phyloP scores from a whole-genome alignment of 768 basidiomycete genomes.

The Leccinum fibrillosum region DNA sequence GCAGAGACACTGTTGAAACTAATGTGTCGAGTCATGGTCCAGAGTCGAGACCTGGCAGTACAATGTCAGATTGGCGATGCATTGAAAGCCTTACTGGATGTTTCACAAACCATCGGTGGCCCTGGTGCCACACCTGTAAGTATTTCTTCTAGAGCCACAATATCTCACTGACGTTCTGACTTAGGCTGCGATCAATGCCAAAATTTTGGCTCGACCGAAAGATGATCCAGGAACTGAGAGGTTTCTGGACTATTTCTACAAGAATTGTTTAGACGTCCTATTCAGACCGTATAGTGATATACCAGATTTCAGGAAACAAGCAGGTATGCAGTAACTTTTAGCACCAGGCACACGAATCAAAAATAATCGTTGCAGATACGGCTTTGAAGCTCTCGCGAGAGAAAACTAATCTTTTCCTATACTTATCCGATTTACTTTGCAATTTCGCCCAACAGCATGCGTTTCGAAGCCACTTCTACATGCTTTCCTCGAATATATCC shows the following conservation, averaged over 20 bases:
- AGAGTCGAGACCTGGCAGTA: constrained; percentile 78
- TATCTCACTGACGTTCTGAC: constrained; percentile 5
- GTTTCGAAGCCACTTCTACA: constrained; percentile 88
- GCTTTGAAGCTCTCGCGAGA: constrained; percentile 62
- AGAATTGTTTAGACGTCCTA: constrained; percentile 70
- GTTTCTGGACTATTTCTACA: constrained; percentile 94
- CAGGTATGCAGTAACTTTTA: constrained; percentile 31
- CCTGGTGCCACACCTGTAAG: constrained; percentile 37
- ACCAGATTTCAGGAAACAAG: constrained; percentile 58
- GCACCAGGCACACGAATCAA: constrained; percentile 3
- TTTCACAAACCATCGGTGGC: constrained; percentile 47
- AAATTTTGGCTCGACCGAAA: constrained; percentile 56
- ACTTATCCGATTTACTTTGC: constrained; percentile 88
- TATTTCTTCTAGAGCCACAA: neutral
- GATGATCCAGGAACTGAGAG: constrained; percentile 85
- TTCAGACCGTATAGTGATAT: constrained; percentile 77
- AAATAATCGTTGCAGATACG: constrained; percentile 38
- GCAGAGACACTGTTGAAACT: constrained; percentile 74
- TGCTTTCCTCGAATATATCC: constrained; percentile 78
- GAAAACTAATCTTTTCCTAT: constrained; percentile 78
- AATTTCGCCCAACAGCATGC: constrained; percentile 86
- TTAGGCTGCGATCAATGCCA: constrained; percentile 34
- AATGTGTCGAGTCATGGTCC: constrained; percentile 73
- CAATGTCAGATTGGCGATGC: constrained; percentile 91
- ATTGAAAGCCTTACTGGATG: constrained; percentile 77